phyloP scores from a whole-genome alignment of 2,329 filamentous ascomycete genomes.

The Lachnum nothofagi region DNA sequence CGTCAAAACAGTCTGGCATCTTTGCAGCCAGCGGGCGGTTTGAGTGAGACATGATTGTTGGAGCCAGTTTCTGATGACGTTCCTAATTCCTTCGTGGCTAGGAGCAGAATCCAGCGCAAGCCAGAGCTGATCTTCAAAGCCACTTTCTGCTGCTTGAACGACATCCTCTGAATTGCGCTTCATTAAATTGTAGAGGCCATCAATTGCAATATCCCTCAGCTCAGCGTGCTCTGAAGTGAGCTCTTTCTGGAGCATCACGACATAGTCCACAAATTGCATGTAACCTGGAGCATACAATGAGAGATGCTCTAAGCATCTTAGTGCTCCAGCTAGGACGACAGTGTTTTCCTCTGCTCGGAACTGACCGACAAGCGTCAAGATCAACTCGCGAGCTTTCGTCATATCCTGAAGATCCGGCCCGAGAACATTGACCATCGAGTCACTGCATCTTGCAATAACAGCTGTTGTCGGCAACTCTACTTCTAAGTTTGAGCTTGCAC shows the following conservation, averaged over 20 bases:
- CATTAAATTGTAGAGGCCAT: slow-evolving; percentile 92
- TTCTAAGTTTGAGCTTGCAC: slow-evolving; percentile 85
- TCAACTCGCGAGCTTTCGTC: slow-evolving; percentile 83
- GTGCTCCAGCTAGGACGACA: slow-evolving; percentile 67
- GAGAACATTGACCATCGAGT: slow-evolving; percentile 94
- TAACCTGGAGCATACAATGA: slow-evolving; percentile 86
- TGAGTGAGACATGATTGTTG: slow-evolving; percentile 79
- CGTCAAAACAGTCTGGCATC: slow-evolving; percentile 82
- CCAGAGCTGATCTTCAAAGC: slow-evolving; percentile 89
- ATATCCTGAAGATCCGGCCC: slow-evolving; percentile 93
- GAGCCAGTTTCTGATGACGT: slow-evolving; percentile 88
- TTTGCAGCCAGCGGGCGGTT: slow-evolving; percentile 78
- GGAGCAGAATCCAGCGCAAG: slow-evolving; percentile 75
- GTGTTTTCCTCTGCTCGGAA: slow-evolving; percentile 72
- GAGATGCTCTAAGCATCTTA: slow-evolving; percentile 83
- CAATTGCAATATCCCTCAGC: slow-evolving; percentile 74
- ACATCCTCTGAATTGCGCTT: slow-evolving; percentile 83
- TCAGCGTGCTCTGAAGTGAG: slow-evolving; percentile 64
- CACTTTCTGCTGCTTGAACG: slow-evolving; percentile 65
- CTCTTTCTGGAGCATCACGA: slow-evolving; percentile 73
- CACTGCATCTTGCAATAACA: slow-evolving; percentile 79
- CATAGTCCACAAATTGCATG: slow-evolving; percentile 78
- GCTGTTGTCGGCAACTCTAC: slow-evolving; percentile 76
- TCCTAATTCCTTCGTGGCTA: slow-evolving; percentile 72
- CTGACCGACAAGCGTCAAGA: slow-evolving; percentile 77